Evolutionary conservation across 305 asterid species (phyloP), one percentile per base, ranked within the genome.

Genomic region (Fraxinus floribunda): DNA sequence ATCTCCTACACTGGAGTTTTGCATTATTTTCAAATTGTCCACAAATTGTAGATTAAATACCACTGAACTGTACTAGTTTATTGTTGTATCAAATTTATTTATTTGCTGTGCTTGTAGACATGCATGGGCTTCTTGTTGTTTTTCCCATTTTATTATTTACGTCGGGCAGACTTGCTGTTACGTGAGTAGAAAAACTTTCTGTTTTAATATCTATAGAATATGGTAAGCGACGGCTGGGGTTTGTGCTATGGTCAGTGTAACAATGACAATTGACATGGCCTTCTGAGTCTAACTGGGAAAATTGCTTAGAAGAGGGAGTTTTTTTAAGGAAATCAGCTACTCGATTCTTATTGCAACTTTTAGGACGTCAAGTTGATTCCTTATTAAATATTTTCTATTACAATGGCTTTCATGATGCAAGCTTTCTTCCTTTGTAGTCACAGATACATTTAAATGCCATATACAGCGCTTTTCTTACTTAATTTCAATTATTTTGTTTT

Each of bases 11-110:
- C 39, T 16, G 18, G 66, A 80, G 79, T 60, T 86, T 72, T 79
- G 44, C 72, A 66, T 80, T 82, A 78, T 80, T 72, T 18, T 82
- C 82, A 52, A 57, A 76, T 52, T 81, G 35, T 78, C 66, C 82
- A 55, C 75, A 79, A 80, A 75, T 30, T 78, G 70, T 78, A 55
- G 36, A 26, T 81, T 39, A 76, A 78, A 49, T 81, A 49, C 84
- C 39, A 35, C 3, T 55, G 49, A 9, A 68, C 68, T 16, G 30
- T 62, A 68, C 62, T 78, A 55, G 18, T 83, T 24, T 68, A 57
- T 66, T 62, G 52, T 8, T 52, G n/a, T 79, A 77, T 78, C 29
- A 32, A 55, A 13, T 87, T 64, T 74, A 29, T 72, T 76, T 73
- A 62, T 79, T 68, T 62, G 32, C 60, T 66, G 75, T 77, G 32